phyloP scores from a whole-genome alignment of 1,284 basidiomycete genomes.

The Ceratobasidium sp. region DNA sequence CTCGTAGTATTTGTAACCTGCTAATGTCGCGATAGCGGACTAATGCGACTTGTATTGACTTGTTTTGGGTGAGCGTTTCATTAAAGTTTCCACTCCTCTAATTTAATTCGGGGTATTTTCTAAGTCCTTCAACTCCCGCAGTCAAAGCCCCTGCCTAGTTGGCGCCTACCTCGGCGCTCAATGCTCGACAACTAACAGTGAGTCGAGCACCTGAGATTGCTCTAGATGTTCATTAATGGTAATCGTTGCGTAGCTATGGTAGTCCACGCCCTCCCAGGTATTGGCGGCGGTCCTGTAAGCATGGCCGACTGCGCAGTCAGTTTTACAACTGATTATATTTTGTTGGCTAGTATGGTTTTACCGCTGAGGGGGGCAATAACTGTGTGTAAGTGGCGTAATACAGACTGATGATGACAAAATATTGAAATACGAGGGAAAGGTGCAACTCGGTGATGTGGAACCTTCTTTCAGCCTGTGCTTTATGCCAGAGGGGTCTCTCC shows the following conservation, averaged over 20 bases:
- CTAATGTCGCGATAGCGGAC: conserved; percentile 2
- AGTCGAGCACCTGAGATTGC: conserved; percentile 13
- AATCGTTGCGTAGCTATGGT: no score
- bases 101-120: neutral
- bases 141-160: conserved; percentile 43
- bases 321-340: no score
- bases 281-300: no score
- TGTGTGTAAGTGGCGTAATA: conserved; percentile 11
- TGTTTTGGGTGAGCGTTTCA: conserved; percentile 14
- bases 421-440: neutral
- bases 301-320: no score
- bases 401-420: neutral
- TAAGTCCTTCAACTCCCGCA: conserved; percentile 36
- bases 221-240: no score
- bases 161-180: conserved; percentile 41
- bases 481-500: conserved; percentile 41
- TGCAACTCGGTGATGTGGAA: conserved; percentile 43
- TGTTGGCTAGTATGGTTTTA: no score
- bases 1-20: neutral
- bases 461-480: conserved; percentile 42
- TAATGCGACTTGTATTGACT: conserved; percentile 21
- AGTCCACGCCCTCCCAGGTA: no score
- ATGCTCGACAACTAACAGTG: conserved; percentile 32
- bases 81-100: neutral
- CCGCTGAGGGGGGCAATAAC: neutral